A percentile compares a stretch with the other conserved stretches of the same genome.
These are phyloP conservation scores for Keithomyces neogunnii DNA, from an alignment of 2,329 filamentous ascomycete genomes.

Conservation along the genomic window DNA sequence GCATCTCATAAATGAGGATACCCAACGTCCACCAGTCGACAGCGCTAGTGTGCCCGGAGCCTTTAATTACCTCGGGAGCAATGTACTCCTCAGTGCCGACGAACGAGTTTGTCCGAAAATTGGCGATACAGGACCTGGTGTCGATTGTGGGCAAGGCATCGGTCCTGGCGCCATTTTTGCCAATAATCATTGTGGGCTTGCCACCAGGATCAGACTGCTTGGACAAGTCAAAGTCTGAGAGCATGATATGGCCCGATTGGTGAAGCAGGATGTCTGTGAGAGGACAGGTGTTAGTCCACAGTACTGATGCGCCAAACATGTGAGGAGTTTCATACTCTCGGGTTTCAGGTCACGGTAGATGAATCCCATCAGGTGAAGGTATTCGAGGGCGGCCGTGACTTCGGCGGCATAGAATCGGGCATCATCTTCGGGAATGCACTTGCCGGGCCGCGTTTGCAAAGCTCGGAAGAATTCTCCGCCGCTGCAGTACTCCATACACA, in stretches of 20 bases:
- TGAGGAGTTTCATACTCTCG: slow-evolving; percentile 65
- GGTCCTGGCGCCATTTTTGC: slow-evolving; percentile 77
- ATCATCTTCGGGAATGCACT: slow-evolving; percentile 94
- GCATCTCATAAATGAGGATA: slow-evolving; percentile 97
- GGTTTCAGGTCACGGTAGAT: slow-evolving; percentile 98
- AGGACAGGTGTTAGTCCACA: background rate
- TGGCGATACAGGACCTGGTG: slow-evolving; percentile 94
- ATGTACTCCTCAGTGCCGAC: slow-evolving; percentile 99
- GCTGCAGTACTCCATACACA: slow-evolving; percentile 99
- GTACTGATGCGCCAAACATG: too few species aligned
- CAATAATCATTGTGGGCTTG: slow-evolving; percentile 95
- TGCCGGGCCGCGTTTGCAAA: slow-evolving; percentile 89
- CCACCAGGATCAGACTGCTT: slow-evolving; percentile 96
- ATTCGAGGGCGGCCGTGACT: slow-evolving; percentile 92
- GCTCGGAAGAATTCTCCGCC: slow-evolving; percentile 98
- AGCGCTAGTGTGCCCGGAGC: slow-evolving; percentile 93
- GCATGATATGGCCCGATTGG: slow-evolving; percentile 99
- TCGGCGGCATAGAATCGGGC: slow-evolving; percentile 96
- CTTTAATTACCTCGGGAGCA: slow-evolving; percentile 96
- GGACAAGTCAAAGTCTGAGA: slow-evolving; percentile 96
- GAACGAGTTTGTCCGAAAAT: slow-evolving; percentile 97
- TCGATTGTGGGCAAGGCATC: slow-evolving; percentile 93
- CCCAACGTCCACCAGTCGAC: slow-evolving; percentile 99
- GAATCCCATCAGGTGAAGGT: slow-evolving; percentile 97
- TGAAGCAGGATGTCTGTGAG: slow-evolving; percentile 82